Conservation (phyloP, 1,284 basidiomycete species). For the Cutaneotrichosporon sp. region DNA sequence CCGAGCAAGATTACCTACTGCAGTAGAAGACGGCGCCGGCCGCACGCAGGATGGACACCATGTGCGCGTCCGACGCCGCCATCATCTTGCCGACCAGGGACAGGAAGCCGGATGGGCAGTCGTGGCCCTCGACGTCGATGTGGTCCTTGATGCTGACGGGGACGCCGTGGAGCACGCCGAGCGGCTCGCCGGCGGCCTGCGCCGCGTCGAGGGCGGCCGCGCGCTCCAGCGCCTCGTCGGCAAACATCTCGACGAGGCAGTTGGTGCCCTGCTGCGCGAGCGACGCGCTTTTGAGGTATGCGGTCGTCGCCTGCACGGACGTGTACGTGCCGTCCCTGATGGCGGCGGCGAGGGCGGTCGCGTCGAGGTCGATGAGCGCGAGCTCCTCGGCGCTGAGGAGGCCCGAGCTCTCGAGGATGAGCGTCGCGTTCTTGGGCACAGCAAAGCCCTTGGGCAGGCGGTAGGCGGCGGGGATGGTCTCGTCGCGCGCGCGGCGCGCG, state of each 20-base stretch:
- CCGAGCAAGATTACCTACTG: slow-evolving; percentile 58
- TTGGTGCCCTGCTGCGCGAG: slow-evolving; percentile 56
- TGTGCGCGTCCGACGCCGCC: slow-evolving; percentile 14
- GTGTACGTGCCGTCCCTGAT: slow-evolving; percentile 32
- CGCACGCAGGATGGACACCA: slow-evolving; percentile 26
- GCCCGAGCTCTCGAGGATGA: slow-evolving; percentile 15
- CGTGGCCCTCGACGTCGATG: slow-evolving; percentile 51
- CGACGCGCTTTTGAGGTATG: slow-evolving; percentile 32
- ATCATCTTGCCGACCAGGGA: slow-evolving; percentile 23
- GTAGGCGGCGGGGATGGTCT: slow-evolving; percentile 20
- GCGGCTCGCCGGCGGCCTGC: slow-evolving; percentile 58
- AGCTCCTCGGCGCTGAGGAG: slow-evolving; percentile 29
- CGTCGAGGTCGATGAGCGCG: slow-evolving; percentile 44
- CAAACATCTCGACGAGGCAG: slow-evolving; percentile 68
- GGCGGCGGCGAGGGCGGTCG: slow-evolving; percentile 39
- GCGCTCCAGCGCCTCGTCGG: slow-evolving; percentile 61
- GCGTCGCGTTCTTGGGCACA: slow-evolving; percentile 15
- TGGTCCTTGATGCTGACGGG: slow-evolving; percentile 63
- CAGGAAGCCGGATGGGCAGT: slow-evolving; percentile 29
- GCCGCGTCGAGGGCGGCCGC: slow-evolving; percentile 63
- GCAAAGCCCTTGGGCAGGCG: slow-evolving; percentile 17
- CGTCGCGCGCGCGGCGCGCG: slow-evolving; percentile 16
- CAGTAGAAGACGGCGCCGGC: slow-evolving; percentile 34
- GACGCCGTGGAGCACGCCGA: slow-evolving; percentile 64
- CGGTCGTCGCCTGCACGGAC: slow-evolving; percentile 30